These are phyloP conservation scores for Sporothrix pallida DNA, from an alignment of 2,329 filamentous ascomycete genomes.

Conservation along the genomic window DNA sequence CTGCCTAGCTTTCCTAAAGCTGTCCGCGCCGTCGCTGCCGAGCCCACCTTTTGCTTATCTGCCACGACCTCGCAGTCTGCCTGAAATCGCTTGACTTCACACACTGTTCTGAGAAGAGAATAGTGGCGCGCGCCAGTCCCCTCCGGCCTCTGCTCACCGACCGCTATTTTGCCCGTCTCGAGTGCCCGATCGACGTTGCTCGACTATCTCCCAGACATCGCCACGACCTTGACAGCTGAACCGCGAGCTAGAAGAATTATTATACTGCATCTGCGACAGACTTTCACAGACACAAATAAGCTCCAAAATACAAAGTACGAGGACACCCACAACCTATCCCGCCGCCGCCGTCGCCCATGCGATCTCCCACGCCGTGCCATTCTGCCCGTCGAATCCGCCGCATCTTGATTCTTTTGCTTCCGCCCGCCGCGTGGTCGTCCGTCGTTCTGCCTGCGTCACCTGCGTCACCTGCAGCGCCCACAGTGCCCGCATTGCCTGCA, in stretches of 20 bases:
- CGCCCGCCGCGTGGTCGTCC: conserved; percentile 7
- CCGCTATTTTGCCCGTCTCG: neutral
- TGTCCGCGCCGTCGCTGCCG: conserved; percentile 28
- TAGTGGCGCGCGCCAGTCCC: neutral
- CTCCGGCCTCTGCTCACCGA: conserved; percentile 3
- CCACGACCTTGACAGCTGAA: conserved; percentile 22
- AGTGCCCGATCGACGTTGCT: conserved; percentile 19
- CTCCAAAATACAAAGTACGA: neutral
- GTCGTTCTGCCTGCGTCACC: conserved; percentile 25
- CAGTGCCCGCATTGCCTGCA: neutral
- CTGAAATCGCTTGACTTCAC: neutral
- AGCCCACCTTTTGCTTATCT: conserved; percentile 27
- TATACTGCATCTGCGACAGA: too few species aligned
- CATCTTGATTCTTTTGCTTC: neutral
- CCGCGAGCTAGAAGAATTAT: neutral
- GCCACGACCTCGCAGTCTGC: neutral
- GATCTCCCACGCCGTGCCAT: conserved; percentile 14
- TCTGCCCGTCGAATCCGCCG: neutral
- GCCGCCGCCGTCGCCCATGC: neutral
- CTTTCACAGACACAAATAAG: too few species aligned
- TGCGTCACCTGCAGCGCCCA: conserved; percentile 5
- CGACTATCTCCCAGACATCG: conserved; percentile 12
- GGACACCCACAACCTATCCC: neutral
- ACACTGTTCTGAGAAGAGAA: conserved; percentile 8
- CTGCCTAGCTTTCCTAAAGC: conserved; percentile 8